Evolutionary conservation across 163 green algal species (phyloP), one percentile per base, ranked within the genome.

Genomic region (Chlorella variabilis): DNA sequence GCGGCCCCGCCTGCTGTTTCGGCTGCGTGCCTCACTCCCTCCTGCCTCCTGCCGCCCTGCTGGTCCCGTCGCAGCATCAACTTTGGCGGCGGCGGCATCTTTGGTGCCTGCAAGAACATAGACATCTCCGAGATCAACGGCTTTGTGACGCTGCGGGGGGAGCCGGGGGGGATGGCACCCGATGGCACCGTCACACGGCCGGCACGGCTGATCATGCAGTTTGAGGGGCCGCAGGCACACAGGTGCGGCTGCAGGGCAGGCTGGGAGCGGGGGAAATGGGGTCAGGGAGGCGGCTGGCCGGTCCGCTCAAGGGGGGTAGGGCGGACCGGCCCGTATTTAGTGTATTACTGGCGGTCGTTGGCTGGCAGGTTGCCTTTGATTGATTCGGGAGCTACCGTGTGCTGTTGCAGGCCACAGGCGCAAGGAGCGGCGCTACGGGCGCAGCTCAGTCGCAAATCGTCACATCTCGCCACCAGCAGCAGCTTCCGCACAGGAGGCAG

Each of bases 51-150:
- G 4, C 48, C 27, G 20, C 18, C 18, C 17, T 51, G 25, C 34
- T n/a, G n/a, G n/a, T 21, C 21, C 1, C 6, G 20, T 33, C 25
- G 54, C 66, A 80, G 61, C 63, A 87, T 90, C 83, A 88, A 85
- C 33, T 92, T 92, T 81, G 93, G 93, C 41, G 88, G 86, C 54
- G 84, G 68, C 33, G 93, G 93, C 48, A 91, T 96, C 27, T 97
- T 91, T 78, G 86, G 93, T 63, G 91, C 87, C 21, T 89, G 85
- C 51, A 93, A 92, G 70, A 92, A 96, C 83, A 87, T 96, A 41
- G 86, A 91, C 84, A 73, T 96, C 6, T 91, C 70, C 36, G 90
- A 94, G 67, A 78, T 95, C 34, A 84, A 87, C 29, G 92, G 91
- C 36, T 56, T 69, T 21, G 88, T 87, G 71, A 79, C 82, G 21